These are phyloP conservation scores for Eucalyptus cladocalyx DNA, from an alignment of 345 rosid species.

Conservation along the genomic window DNA sequence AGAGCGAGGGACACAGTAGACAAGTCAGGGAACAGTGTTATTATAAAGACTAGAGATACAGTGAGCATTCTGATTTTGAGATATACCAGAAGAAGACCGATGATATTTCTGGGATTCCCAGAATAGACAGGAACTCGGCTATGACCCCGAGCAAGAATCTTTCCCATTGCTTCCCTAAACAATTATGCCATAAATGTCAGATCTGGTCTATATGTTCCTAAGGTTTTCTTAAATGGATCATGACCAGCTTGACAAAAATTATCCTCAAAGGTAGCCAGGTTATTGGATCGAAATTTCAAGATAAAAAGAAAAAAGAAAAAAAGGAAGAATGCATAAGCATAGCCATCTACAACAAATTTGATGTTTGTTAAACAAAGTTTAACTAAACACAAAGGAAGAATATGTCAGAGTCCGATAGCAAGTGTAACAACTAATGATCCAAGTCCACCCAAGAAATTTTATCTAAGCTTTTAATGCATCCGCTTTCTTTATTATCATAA, in stretches of 20 bases:
- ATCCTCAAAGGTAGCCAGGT: not conserved
- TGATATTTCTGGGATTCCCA: conserved; percentile 73
- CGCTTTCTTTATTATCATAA: not conserved
- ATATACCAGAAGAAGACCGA: conserved; percentile 88
- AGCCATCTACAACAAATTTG: not conserved
- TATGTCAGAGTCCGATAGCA: not conserved
- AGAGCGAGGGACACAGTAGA: not conserved
- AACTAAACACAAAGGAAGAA: not conserved
- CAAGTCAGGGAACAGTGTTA: not conserved
- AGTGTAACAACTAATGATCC: not conserved
- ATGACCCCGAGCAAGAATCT: conserved; percentile 89
- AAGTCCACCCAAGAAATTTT: not conserved
- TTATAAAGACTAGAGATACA: not conserved
- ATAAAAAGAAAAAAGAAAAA: not conserved
- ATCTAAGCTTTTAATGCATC: not conserved
- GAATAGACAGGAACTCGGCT: conserved; percentile 94
- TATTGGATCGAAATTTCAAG: not conserved
- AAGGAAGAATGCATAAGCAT: not conserved
- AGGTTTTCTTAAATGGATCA: not conserved
- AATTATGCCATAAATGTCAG: not conserved
- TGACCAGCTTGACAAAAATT: not conserved
- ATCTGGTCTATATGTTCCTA: not conserved
- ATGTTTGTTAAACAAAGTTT: not conserved
- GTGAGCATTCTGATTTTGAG: not conserved
- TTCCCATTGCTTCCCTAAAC: conserved; percentile 88